Percentiles rank a stretch among this genome's conserved stretches.
Conservation (phyloP, 345 rosid species). For the Eucalyptus tenuipes region DNA sequence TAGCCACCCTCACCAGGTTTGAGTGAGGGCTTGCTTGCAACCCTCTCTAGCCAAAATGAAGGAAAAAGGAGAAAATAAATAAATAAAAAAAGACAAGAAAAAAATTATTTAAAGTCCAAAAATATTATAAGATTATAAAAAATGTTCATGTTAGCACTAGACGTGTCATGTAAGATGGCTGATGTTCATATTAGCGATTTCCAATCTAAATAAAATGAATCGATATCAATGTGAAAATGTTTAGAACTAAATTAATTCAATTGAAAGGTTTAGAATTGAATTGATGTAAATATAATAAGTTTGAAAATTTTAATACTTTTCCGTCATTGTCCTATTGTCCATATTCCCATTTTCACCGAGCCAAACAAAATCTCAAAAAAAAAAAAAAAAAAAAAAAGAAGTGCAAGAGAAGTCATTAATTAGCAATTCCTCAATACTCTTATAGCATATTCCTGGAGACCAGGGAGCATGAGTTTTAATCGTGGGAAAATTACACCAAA, state of each 20-base stretch:
- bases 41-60: fast-evolving
- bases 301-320: fast-evolving
- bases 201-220: too few relatives aligned
- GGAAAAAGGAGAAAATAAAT: too few relatives aligned
- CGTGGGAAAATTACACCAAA: background rate
- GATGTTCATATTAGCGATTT: fast-evolving
- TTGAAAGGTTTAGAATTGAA: background rate
- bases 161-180: fast-evolving
- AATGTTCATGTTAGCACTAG: too few relatives aligned
- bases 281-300: fast-evolving
- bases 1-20: fast-evolving
- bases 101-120: too few relatives aligned
- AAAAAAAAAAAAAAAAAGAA: too few relatives aligned
- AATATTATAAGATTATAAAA: too few relatives aligned
- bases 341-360: background rate
- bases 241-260: fast-evolving
- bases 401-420: background rate
- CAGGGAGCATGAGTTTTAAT: background rate
- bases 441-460: background rate
- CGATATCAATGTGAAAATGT: too few relatives aligned
- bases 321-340: background rate
- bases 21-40: too few relatives aligned
- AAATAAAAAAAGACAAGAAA: fast-evolving
- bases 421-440: background rate
- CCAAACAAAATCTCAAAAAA: background rate